Evolutionary conservation across 78 protist species (phyloP).

Genomic region (Creolimax fragrantissima): DNA sequence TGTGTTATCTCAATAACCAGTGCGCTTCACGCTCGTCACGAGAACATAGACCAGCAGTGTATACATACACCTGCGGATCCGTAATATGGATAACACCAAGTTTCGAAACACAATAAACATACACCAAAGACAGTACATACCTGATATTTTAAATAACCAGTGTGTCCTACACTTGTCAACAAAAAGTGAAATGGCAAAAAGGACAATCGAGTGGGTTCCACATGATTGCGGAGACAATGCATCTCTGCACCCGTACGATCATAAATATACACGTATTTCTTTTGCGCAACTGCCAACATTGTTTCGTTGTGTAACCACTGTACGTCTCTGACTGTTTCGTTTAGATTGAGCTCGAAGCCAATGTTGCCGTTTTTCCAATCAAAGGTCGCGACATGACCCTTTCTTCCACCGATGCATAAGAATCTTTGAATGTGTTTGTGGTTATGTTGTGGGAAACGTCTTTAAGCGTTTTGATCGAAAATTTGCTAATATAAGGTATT

Average conservation of each 20-base stretch:
- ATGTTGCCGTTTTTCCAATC: slow-evolving; percentile 68
- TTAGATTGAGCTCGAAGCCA: slow-evolving; percentile 60
- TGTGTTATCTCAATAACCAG: too few species aligned
- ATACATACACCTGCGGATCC: too few species aligned
- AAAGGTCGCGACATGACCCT: slow-evolving; percentile 79
- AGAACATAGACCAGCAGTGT: too few species aligned
- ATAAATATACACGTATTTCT: slow-evolving; percentile 76
- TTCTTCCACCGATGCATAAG: slow-evolving; percentile 75
- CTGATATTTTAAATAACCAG: background rate
- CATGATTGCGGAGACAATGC: slow-evolving; percentile 65
- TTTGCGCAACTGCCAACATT: slow-evolving; percentile 92
- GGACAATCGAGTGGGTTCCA: slow-evolving; percentile 44
- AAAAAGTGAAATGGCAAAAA: slow-evolving; percentile 90
- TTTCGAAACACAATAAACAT: too few species aligned
- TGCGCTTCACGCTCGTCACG: too few species aligned
- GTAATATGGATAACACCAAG: too few species aligned
- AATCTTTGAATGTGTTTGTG: background rate
- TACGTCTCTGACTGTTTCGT: slow-evolving; percentile 69
- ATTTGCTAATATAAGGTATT: background rate
- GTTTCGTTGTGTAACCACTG: slow-evolving; percentile 72
- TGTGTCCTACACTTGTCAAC: slow-evolving; percentile 35
- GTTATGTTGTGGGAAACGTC: too few species aligned
- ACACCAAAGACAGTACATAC: too few species aligned
- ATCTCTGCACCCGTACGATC: slow-evolving; percentile 83
- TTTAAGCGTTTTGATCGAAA: too few species aligned